Base-by-base conservation (phyloP, 345 rosid species). In the Syzygium aromaticum region DNA sequence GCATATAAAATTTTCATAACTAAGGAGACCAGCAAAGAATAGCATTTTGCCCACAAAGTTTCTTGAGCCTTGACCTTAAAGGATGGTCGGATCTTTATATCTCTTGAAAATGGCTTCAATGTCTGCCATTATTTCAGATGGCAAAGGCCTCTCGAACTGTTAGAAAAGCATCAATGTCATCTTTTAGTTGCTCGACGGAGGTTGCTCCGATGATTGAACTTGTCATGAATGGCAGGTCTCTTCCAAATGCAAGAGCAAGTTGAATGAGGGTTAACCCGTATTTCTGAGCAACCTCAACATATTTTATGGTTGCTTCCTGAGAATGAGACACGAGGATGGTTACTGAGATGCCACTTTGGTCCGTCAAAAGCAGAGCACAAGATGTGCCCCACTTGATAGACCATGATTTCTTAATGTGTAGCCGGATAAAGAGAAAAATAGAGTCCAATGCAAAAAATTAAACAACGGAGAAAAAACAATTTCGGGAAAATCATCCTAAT, bases 191-290 rank as follows among this genome's bases (percentile, higher is more conserved):
- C 40, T 91, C 92, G 2, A 96, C 87, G 0, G 98, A 97, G 87
- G 99, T 97, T 53, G 98, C 93, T 4, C 99, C 98, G 2, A 94
- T 91, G 86, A 97, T 96, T 11, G 97, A 92, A 89, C 98, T 96
- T 3, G 95, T 93, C 94, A 96, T 92, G 87, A 95, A 96, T 3
- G 98, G 96, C 4, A 94, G 92, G 86, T 97, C 99, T 80, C 99
- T 87, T 13, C 86, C 95, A 85, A 96, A 96, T 54, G 95, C 97
- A 2, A 96, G 95, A 2, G 98, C 97, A 77, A 96, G 92, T 90
- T 96, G 91, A 52, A 97, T 95, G 1, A 93, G 98, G 84, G 93
- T 94, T 86, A 96, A 89, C 54, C 98, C 94, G 52, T 94, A 95
- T 90, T 94, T 96, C 93, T 91, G 91, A 2, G 93, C 98, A 77